These are phyloP conservation scores for Melanogaster broomeanus DNA, from an alignment of 768 basidiomycete species.

Conservation along the genomic window DNA sequence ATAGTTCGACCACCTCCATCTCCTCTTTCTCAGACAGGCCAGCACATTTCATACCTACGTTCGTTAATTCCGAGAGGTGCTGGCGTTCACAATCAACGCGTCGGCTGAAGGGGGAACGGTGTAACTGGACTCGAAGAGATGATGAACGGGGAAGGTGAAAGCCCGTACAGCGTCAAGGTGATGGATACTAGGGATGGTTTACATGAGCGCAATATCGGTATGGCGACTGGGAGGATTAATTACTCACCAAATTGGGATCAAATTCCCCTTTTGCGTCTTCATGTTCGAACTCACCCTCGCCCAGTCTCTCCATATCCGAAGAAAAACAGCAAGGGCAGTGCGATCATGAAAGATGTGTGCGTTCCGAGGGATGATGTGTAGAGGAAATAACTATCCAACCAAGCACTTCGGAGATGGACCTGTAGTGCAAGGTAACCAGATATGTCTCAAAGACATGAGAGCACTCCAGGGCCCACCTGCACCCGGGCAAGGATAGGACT, in stretches of 20 bases:
- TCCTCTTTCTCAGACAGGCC: too few relatives aligned
- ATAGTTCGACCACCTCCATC: too few relatives aligned
- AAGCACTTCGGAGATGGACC: constrained; percentile 60
- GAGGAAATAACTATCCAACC: constrained; percentile 80
- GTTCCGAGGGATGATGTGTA: constrained; percentile 80
- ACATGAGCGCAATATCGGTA: neutral
- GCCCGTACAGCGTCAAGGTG: constrained; percentile 27
- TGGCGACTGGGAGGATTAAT: too few relatives aligned
- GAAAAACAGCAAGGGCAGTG: constrained; percentile 85
- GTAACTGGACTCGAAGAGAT: constrained; percentile 32
- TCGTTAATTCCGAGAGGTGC: too few relatives aligned
- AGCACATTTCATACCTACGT: too few relatives aligned
- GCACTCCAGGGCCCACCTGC: constrained; percentile 56
- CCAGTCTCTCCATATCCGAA: constrained; percentile 78
- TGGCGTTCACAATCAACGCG: constrained; percentile 34
- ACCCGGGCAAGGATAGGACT: constrained; percentile 60
- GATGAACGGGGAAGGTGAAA: constrained; percentile 25
- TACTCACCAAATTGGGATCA: too few relatives aligned
- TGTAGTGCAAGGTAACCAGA: constrained; percentile 18
- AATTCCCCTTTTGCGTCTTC: too few relatives aligned
- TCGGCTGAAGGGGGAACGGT: constrained; percentile 28
- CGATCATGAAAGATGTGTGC: constrained; percentile 92
- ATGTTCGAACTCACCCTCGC: constrained; percentile 59
- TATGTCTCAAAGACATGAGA: constrained; percentile 1
- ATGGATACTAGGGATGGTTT: too few relatives aligned